phyloP scores from a whole-genome alignment of 208 protist genomes.

The Wallacemonas collosoma region DNA sequence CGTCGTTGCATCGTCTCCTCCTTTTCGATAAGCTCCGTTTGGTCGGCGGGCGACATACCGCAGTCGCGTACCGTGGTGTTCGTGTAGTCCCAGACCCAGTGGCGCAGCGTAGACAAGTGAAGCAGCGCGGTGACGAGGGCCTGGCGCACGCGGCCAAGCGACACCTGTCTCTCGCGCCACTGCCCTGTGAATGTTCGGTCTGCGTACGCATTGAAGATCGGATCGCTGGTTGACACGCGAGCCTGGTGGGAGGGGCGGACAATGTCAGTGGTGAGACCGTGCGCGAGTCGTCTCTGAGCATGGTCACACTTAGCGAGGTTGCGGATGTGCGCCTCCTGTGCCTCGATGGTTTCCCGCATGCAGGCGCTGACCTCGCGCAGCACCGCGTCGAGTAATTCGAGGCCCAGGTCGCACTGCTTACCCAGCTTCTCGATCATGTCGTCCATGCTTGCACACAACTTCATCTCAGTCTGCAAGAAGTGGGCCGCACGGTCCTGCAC shows the following conservation, averaged over 20 bases:
- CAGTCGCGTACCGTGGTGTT: slow-evolving; percentile 45
- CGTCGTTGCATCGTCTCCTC: slow-evolving; percentile 34
- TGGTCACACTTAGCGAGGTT: slow-evolving; percentile 1
- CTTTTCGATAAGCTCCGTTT: slow-evolving; percentile 18
- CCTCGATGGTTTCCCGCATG: slow-evolving; percentile 3
- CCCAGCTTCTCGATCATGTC: slow-evolving; percentile 35
- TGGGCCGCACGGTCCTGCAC: slow-evolving; percentile 23
- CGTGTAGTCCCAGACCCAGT: slow-evolving; percentile 43
- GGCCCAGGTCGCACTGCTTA: slow-evolving; percentile 24
- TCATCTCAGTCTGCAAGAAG: slow-evolving; percentile 41
- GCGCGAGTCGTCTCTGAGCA: not conserved
- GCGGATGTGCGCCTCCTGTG: not conserved
- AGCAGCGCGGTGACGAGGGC: slow-evolving; percentile 26
- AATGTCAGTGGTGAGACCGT: not conserved
- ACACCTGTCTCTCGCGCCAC: slow-evolving; percentile 26
- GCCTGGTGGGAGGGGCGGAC: slow-evolving; percentile 2
- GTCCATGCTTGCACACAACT: slow-evolving; percentile 35
- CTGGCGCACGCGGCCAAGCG: slow-evolving; percentile 19
- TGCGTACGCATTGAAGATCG: slow-evolving; percentile 20
- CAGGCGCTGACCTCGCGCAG: slow-evolving; percentile 14
- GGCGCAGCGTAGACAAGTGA: slow-evolving; percentile 31
- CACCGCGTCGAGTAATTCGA: slow-evolving; percentile 22
- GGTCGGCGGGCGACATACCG: slow-evolving; percentile 25
- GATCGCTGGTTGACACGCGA: not conserved
- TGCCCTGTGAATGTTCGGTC: slow-evolving; percentile 37